These are phyloP conservation scores for Lentinus brumalis DNA, from an alignment of 768 basidiomycete genomes.

Conservation along the genomic window DNA sequence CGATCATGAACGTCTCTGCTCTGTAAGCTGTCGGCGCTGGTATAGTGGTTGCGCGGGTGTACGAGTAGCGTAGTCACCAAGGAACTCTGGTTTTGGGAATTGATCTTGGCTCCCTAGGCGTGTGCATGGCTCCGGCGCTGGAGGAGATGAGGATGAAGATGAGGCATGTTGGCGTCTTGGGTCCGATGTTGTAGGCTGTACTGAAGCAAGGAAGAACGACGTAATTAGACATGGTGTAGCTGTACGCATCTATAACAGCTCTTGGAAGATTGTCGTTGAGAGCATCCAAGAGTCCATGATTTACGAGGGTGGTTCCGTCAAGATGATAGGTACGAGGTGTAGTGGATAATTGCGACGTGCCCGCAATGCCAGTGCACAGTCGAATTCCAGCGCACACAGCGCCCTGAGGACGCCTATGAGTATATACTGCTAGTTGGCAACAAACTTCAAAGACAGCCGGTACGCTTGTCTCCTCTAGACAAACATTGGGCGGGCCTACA, in stretches of 20 bases:
- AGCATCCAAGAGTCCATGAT: too few species aligned
- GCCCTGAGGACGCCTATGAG: too few species aligned
- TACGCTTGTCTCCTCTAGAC: too few species aligned
- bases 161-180: background rate
- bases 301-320: background rate
- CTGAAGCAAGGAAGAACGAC: background rate
- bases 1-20: slow-evolving; percentile 65
- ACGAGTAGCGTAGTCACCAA: slow-evolving; percentile 20
- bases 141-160: background rate
- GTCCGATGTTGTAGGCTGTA: background rate
- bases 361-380: too few species aligned
- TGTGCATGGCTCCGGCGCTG: background rate
- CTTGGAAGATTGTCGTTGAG: background rate
- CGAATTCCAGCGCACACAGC: too few species aligned
- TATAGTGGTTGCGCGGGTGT: slow-evolving; percentile 2
- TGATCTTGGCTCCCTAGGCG: background rate
- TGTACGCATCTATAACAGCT: background rate
- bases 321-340: background rate
- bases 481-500: too few species aligned
- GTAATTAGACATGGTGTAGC: background rate
- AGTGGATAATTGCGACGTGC: too few species aligned
- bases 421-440: too few species aligned
- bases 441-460: too few species aligned
- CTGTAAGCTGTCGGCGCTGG: slow-evolving; percentile 37
- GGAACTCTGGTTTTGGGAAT: background rate